Conservation (phyloP, 2,329 filamentous ascomycete genomes). For the Colletotrichum musae region DNA sequence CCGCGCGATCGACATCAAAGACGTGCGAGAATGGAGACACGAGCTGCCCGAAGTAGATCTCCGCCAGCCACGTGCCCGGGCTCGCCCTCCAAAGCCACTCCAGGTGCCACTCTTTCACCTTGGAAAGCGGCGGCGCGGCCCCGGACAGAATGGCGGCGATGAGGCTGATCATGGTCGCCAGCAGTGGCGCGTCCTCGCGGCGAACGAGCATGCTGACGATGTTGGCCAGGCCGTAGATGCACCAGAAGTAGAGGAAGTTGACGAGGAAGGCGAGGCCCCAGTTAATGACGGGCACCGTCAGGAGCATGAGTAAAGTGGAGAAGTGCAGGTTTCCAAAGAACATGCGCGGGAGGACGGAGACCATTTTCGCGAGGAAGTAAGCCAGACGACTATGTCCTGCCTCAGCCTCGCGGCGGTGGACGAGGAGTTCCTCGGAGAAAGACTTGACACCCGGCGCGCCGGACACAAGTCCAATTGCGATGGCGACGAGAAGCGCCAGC, state of each 20-base stretch:
- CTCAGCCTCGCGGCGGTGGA: constrained; percentile 69
- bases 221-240: constrained; percentile 69
- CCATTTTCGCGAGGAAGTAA: constrained; percentile 70
- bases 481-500: constrained; percentile 65
- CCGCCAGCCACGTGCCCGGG: constrained; percentile 69
- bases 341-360: constrained; percentile 67
- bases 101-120: constrained; percentile 66
- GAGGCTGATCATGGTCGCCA: constrained; percentile 68
- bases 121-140: constrained; percentile 64
- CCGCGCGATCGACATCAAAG: constrained; percentile 64
- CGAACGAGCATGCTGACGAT: constrained; percentile 67
- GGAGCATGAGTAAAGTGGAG: constrained; percentile 63
- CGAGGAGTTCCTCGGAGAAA: constrained; percentile 69
- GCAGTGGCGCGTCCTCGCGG: constrained; percentile 69
- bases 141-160: constrained; percentile 69
- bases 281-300: constrained; percentile 64
- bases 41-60: constrained; percentile 69
- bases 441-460: constrained; percentile 69
- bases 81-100: constrained; percentile 69
- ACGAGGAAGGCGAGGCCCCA: constrained; percentile 63
- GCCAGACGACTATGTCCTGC: constrained; percentile 69
- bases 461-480: constrained; percentile 69
- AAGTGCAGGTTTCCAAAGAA: constrained; percentile 68
- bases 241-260: constrained; percentile 71
- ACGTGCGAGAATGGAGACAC: constrained; percentile 64